phyloP scores from a whole-genome alignment of 2,329 filamentous ascomycete genomes.

The Westerdykella aurantiaca region DNA sequence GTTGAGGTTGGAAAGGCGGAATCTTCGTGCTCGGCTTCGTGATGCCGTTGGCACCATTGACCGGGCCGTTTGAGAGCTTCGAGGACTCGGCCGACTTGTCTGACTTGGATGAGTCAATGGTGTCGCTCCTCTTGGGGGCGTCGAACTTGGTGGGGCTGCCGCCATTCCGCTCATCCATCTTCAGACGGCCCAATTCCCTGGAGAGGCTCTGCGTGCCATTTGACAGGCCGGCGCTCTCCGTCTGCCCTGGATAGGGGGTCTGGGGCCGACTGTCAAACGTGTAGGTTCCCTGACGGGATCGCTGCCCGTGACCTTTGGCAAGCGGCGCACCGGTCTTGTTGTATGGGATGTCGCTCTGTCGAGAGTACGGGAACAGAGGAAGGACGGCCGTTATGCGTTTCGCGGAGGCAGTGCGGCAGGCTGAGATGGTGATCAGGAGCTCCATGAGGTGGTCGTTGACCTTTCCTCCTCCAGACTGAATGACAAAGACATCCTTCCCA shows the following conservation, averaged over 20 bases:
- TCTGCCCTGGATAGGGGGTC: conserved; percentile 69
- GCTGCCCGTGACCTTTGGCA: conserved; percentile 54
- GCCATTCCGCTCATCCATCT: conserved; percentile 51
- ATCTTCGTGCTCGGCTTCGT: conserved; percentile 49
- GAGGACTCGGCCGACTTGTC: conserved; percentile 21
- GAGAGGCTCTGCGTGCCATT: conserved; percentile 67
- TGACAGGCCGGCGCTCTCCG: conserved; percentile 59
- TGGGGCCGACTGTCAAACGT: conserved; percentile 90
- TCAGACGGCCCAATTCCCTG: conserved; percentile 65
- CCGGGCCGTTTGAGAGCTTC: conserved; percentile 11
- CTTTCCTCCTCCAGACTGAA: conserved; percentile 85
- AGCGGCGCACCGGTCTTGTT: conserved; percentile 91
- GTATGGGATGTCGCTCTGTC: conserved; percentile 94
- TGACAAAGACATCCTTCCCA: conserved; percentile 98
- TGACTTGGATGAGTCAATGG: conserved; percentile 27
- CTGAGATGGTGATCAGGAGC: conserved; percentile 95
- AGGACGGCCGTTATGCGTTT: conserved; percentile 89
- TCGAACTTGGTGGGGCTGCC: conserved; percentile 16
- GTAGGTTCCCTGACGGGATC: conserved; percentile 49
- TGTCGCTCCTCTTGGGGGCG: conserved; percentile 27
- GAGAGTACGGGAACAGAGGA: conserved; percentile 92
- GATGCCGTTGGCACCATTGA: conserved; percentile 60
- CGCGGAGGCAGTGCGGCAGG: conserved; percentile 90
- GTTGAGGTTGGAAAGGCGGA: conserved; percentile 67
- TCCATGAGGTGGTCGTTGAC: conserved; percentile 97